phyloP scores from a whole-genome alignment of 768 basidiomycete species.

The Boletus pseudopeckii region DNA sequence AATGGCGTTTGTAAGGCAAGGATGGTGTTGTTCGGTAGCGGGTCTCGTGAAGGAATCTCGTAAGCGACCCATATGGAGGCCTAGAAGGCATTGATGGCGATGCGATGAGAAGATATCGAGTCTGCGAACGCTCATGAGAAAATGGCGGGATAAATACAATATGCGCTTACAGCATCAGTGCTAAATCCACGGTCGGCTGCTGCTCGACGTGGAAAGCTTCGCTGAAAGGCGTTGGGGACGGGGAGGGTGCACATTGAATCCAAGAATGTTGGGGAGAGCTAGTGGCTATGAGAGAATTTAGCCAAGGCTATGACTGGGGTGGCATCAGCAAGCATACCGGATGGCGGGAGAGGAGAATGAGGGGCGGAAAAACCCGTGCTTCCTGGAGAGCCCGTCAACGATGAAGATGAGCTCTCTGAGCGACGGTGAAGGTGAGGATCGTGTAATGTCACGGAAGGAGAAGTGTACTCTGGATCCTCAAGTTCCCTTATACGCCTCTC shows the following conservation, averaged over 20 bases:
- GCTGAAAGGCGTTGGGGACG: slow-evolving; percentile 52
- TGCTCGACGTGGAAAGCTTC: slow-evolving; percentile 45
- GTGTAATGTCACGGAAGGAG: slow-evolving; percentile 65
- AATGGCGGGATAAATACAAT: slow-evolving; percentile 6
- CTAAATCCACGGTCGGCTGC: slow-evolving; percentile 55
- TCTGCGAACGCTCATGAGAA: slow-evolving; percentile 35
- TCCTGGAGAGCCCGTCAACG: slow-evolving; percentile 47
- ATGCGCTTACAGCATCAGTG: slow-evolving; percentile 58
- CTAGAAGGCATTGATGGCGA: slow-evolving; percentile 70
- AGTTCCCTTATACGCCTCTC: slow-evolving; percentile 71
- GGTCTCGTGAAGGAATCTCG: slow-evolving; percentile 57
- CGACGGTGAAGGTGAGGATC: slow-evolving; percentile 53
- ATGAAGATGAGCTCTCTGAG: slow-evolving; percentile 51
- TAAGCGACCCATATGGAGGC: slow-evolving; percentile 63
- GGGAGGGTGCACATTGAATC: slow-evolving; percentile 47
- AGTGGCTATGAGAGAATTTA: slow-evolving; percentile 32
- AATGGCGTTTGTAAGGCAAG: slow-evolving; percentile 74
- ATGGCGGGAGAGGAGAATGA: slow-evolving; percentile 56
- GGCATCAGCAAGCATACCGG: slow-evolving; percentile 38
- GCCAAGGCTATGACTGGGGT: neutral
- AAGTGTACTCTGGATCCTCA: slow-evolving; percentile 69
- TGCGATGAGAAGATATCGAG: slow-evolving; percentile 75
- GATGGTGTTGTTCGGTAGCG: slow-evolving; percentile 61
- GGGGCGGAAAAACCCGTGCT: slow-evolving; percentile 51
- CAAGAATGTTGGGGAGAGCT: slow-evolving; percentile 53